phyloP scores from a whole-genome alignment of 257 asterid species.

The Scutellaria baicalensis region DNA sequence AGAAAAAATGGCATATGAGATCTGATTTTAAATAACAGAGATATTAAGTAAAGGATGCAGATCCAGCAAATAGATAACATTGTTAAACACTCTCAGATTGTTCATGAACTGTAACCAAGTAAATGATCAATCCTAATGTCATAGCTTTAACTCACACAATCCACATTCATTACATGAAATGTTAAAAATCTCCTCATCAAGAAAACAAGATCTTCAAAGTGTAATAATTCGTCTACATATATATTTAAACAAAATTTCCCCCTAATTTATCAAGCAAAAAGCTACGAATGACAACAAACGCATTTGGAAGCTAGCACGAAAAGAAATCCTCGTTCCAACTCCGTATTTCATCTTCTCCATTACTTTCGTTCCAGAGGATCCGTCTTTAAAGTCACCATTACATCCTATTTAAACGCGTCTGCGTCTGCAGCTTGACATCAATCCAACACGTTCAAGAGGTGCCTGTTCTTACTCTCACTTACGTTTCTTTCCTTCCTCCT shows the following conservation, averaged over 20 bases:
- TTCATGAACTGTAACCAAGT: not conserved
- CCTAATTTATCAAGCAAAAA: not conserved
- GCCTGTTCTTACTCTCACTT: not conserved
- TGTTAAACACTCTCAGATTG: not conserved
- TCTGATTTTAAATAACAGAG: no score
- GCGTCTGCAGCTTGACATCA: not conserved
- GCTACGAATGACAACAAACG: not conserved
- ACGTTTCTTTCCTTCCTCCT: no score
- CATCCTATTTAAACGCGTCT: not conserved
- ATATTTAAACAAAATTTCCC: not conserved
- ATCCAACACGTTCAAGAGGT: not conserved
- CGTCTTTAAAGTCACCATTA: not conserved
- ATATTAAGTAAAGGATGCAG: conserved; percentile 1
- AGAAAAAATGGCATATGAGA: no score
- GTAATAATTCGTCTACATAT: not conserved
- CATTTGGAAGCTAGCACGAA: not conserved
- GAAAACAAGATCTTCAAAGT: conserved; percentile 5
- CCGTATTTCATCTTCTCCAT: not conserved
- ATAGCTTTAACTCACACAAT: not conserved
- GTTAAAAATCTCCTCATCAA: not conserved
- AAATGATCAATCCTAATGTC: conserved; percentile 5
- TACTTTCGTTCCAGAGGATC: not conserved
- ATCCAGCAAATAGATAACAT: conserved; percentile 13
- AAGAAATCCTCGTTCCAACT: not conserved
- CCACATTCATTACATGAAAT: conserved; percentile 24